Conservation (phyloP, 768 basidiomycete species). For the Asterophora lycoperdoides region DNA sequence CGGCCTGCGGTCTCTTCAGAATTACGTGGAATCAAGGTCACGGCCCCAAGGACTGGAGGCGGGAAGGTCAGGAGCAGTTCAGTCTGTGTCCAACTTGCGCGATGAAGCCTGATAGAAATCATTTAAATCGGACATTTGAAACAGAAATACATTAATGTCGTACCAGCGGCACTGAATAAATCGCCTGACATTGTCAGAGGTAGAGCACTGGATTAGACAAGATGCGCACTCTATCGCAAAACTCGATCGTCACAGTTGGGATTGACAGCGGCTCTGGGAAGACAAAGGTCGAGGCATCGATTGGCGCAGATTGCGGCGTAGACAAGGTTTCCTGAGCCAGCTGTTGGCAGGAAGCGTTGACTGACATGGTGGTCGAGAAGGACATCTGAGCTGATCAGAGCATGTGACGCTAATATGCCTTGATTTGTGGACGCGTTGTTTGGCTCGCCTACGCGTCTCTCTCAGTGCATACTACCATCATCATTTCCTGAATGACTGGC, state of each 20-base stretch:
- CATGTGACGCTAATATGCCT: conserved; percentile 29
- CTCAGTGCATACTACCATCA: background rate
- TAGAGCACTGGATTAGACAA: background rate
- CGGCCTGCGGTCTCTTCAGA: conserved; percentile 82
- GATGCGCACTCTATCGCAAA: conserved; percentile 78
- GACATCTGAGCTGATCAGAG: background rate
- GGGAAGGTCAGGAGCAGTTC: conserved; percentile 91
- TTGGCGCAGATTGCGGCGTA: conserved; percentile 4
- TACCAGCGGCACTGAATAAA: conserved; percentile 73
- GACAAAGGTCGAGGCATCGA: conserved; percentile 52
- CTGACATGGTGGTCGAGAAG: background rate
- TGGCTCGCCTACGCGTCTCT: conserved; percentile 20
- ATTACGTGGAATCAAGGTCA: conserved; percentile 72
- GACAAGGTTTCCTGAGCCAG: background rate
- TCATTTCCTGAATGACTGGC: conserved; percentile 2
- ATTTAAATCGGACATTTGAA: background rate
- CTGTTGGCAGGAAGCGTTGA: conserved; percentile 1
- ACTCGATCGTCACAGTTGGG: conserved; percentile 78
- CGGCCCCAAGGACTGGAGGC: conserved; percentile 60
- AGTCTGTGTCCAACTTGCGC: conserved; percentile 92
- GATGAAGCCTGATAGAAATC: conserved; percentile 64
- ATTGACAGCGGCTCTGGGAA: conserved; percentile 42
- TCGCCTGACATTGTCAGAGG: background rate
- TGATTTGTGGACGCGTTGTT: conserved; percentile 49
- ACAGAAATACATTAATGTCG: conserved; percentile 15